A percentile compares a stretch with the other conserved stretches of the same genome.
Conservation (phyloP, 1,139 yeast genomes). For the Protomyces macrosporus region DNA sequence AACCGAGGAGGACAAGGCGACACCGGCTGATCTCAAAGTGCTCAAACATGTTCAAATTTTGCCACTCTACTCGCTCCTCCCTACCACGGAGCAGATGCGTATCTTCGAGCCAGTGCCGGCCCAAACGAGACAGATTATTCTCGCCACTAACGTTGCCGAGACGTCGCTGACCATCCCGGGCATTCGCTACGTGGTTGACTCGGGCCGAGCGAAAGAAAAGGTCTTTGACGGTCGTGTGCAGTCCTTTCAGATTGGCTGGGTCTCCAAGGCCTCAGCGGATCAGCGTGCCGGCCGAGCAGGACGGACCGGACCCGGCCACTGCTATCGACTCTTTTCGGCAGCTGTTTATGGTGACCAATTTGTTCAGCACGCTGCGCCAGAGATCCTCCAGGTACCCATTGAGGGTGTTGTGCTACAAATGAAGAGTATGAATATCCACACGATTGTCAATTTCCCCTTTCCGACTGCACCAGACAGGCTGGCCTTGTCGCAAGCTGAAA, state of each 20-base stretch:
- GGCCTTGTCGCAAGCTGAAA: slow-evolving; percentile 61
- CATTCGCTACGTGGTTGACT: slow-evolving; percentile 87
- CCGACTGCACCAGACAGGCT: slow-evolving; percentile 83
- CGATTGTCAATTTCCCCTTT: slow-evolving; percentile 86
- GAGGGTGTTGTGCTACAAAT: slow-evolving; percentile 89
- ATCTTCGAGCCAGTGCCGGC: slow-evolving; percentile 81
- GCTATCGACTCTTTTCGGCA: slow-evolving; percentile 88
- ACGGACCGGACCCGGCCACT: slow-evolving; percentile 98
- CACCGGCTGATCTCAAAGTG: slow-evolving; percentile 40
- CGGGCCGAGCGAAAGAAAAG: slow-evolving; percentile 90
- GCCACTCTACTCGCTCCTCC: slow-evolving; percentile 85
- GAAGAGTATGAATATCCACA: slow-evolving; percentile 96
- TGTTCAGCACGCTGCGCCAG: slow-evolving; percentile 76
- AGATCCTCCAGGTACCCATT: slow-evolving; percentile 89
- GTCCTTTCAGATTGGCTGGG: slow-evolving; percentile 86
- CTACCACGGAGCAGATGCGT: slow-evolving; percentile 90
- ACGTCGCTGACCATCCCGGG: slow-evolving; percentile 96
- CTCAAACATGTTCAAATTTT: slow-evolving; percentile 71
- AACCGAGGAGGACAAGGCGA: slow-evolving; percentile 66
- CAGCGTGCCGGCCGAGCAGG: slow-evolving; percentile 99
- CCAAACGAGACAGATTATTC: slow-evolving; percentile 81
- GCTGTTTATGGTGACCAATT: slow-evolving; percentile 89
- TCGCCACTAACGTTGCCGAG: slow-evolving; percentile 97
- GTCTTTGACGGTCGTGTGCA: slow-evolving; percentile 79
- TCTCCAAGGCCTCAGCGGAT: slow-evolving; percentile 90